phyloP scores from a whole-genome alignment of 331 rosid species.

The Erythrophleum ivorense region DNA sequence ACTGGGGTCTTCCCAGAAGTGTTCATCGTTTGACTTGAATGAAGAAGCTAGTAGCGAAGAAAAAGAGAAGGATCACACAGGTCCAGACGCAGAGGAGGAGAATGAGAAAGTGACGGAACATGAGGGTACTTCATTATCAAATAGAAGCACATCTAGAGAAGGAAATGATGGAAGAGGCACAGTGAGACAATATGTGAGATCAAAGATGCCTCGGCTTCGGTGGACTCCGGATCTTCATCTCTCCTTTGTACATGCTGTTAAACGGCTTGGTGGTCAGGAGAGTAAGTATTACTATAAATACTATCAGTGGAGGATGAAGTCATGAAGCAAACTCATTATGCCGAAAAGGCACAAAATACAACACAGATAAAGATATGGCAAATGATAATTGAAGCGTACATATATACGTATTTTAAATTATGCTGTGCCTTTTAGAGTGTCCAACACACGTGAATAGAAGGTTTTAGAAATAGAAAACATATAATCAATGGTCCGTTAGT shows the following conservation, averaged over 20 bases:
- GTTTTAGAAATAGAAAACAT: neutral
- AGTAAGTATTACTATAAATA: conserved; percentile 48
- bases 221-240: conserved; percentile 92
- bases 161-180: conserved; percentile 49
- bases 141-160: conserved; percentile 31
- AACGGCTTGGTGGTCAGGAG: conserved; percentile 85
- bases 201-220: conserved; percentile 82
- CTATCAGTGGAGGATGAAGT: no score
- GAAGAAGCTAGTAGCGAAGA: conserved; percentile 58
- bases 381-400: no score
- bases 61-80: neutral
- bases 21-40: conserved; percentile 60
- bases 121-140: conserved; percentile 49
- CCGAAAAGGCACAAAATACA: no score
- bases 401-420: neutral
- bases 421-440: neutral
- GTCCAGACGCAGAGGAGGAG: conserved; percentile 25
- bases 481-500: neutral
- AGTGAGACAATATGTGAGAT: conserved; percentile 79
- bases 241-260: conserved; percentile 78
- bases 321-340: no score
- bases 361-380: neutral
- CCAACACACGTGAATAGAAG: neutral
- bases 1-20: conserved; percentile 53
- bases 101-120: conserved; percentile 32